Base-by-base conservation (phyloP, 2,329 filamentous ascomycete genomes). In the Dichotomopilus funicola region DNA sequence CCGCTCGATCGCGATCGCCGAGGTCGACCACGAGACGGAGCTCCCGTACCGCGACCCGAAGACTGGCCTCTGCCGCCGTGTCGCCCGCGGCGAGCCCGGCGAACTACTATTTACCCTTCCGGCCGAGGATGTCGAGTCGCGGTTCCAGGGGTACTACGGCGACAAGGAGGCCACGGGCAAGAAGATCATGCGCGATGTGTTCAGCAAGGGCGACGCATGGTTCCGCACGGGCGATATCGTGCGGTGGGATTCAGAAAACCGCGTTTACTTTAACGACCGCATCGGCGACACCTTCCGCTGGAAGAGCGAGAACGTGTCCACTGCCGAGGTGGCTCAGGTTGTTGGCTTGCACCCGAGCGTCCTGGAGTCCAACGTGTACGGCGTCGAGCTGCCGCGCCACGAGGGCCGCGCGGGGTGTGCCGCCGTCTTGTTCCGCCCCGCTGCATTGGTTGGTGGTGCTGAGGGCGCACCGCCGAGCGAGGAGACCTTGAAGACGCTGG, bases 201-300 rank as follows among this genome's bases (percentile, higher is more conserved):
- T 94, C 60, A 74, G 72, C 56, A 86, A 86, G 65, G 89, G 87
- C 11, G 91, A 96, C 65, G 85, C 83, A 0, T 95, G 83, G 77
- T 95, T 91, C 75, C 83, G 89, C 31, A 87, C 88, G 0, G 91
- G 91, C n/a, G 91, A 96, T 65, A 78, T 94, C 13, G 73, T 94
- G 36, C 78, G 84, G n/a, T 81, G 79, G 72, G 87, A 91, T 61
- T 56, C 59, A 1, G 84, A 94, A 55, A 89, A 89, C 5, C 76
- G 85, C 2, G 80, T 85, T 68, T 94, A 79, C 74, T 96, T 96
- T 72, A 82, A 85, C 55, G 91, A 96, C 71, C 84, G 87, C 48
- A 86, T 90, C 59, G 87, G 87, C 54, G 87, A 90, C 66, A 89
- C 87, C 0, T 90, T 86, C 72, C 81, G 87, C 49, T 90, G 87